phyloP scores from a whole-genome alignment of 1,284 basidiomycete genomes.

The Pseudozyma sp. region DNA sequence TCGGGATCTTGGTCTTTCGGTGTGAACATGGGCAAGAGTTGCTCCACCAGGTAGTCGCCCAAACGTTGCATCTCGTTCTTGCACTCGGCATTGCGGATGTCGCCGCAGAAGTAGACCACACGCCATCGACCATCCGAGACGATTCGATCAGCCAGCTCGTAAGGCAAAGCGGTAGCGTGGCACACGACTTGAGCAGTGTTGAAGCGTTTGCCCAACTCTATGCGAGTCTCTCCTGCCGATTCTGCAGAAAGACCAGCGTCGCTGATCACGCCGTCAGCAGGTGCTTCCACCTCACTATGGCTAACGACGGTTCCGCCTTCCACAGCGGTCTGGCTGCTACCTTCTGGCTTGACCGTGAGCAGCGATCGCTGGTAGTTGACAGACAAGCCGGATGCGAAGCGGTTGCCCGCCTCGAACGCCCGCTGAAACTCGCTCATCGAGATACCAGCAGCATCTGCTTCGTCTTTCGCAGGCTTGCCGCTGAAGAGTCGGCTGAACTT shows the following conservation, averaged over 20 bases:
- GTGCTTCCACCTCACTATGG: constrained; percentile 13
- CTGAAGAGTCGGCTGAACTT: constrained; percentile 80
- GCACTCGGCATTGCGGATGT: constrained; percentile 20
- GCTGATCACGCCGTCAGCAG: constrained; percentile 17
- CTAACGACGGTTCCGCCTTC: constrained; percentile 18
- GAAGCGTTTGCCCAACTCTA: constrained; percentile 37
- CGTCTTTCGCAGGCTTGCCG: constrained; percentile 76
- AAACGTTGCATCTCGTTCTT: constrained; percentile 20
- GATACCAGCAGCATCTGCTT: constrained; percentile 75
- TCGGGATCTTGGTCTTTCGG: constrained; percentile 27
- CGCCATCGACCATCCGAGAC: constrained; percentile 33
- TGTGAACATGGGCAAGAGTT: constrained; percentile 21
- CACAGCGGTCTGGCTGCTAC: constrained; percentile 20
- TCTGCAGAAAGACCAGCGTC: constrained; percentile 12
- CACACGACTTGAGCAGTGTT: constrained; percentile 29
- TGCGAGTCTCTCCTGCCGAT: constrained; percentile 32
- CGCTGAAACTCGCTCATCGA: constrained; percentile 76
- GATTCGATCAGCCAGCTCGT: constrained; percentile 41
- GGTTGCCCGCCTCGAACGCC: constrained; percentile 58
- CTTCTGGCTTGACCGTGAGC: constrained; percentile 26
- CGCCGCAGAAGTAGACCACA: constrained; percentile 37
- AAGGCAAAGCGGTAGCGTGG: constrained; percentile 29
- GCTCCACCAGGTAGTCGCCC: constrained; percentile 13
- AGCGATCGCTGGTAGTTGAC: constrained; percentile 37
- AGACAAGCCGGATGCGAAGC: constrained; percentile 32